These are phyloP conservation scores for Trichoderma guizhouense DNA, from an alignment of 2,329 filamentous ascomycete species.

Conservation along the genomic window DNA sequence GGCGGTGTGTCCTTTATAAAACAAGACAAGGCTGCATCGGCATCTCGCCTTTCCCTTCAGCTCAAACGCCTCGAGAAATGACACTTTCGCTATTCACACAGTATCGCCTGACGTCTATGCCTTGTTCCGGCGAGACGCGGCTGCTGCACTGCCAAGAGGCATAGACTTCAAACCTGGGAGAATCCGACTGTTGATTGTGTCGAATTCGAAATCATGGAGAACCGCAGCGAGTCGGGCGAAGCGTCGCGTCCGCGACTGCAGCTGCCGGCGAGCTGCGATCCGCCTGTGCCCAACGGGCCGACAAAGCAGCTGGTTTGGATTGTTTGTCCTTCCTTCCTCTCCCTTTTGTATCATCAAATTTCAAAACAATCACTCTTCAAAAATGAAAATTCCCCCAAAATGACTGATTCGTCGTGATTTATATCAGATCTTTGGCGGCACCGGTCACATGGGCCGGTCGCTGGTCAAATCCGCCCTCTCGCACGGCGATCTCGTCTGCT, in stretches of 20 bases:
- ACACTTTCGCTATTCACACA: constrained; percentile 1
- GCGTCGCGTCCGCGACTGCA: constrained; percentile 33
- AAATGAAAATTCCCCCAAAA: neutral
- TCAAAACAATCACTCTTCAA: neutral
- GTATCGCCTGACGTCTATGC: neutral
- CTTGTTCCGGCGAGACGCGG: neutral
- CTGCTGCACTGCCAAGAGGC: constrained; percentile 4
- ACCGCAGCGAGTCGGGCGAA: constrained; percentile 17
- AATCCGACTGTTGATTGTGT: too few relatives aligned
- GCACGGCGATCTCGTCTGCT: constrained; percentile 78
- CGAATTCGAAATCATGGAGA: neutral
- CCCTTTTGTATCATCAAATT: neutral
- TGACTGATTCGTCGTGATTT: neutral
- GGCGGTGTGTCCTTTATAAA: neutral
- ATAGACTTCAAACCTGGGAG: neutral
- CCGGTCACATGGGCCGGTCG: constrained; percentile 93
- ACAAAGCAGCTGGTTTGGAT: constrained; percentile 83
- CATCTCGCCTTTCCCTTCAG: neutral
- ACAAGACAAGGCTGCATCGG: neutral
- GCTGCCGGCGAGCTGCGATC: constrained; percentile 82
- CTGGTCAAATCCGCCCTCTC: constrained; percentile 78
- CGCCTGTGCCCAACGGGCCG: constrained; percentile 67
- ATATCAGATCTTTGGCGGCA: constrained; percentile 80
- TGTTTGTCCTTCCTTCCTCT: constrained; percentile 47
- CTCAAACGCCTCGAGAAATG: neutral